A percentile compares a stretch with the other conserved stretches of the same genome.
These are phyloP conservation scores for Cryptosporidium canis DNA, from an alignment of 169 alveolate genomes.

Conservation along the genomic window DNA sequence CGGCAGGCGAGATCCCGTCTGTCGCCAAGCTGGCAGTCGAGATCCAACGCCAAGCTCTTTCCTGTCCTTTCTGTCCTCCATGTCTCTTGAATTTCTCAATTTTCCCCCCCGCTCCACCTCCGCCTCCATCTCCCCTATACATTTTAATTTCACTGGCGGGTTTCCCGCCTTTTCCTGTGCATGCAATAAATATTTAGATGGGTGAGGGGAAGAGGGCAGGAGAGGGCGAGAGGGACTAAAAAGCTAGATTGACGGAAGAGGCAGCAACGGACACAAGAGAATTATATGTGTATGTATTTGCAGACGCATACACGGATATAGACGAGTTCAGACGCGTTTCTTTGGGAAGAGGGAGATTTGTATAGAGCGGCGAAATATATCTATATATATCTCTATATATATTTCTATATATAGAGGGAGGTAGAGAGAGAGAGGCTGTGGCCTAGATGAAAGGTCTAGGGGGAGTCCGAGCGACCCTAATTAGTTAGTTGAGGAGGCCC, in stretches of 20 bases:
- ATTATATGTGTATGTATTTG: too few relatives aligned
- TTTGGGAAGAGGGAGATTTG: too few relatives aligned
- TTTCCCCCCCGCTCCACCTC: not conserved
- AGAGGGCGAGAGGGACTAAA: not conserved
- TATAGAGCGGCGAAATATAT: too few relatives aligned
- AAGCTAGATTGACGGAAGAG: not conserved
- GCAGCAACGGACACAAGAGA: not conserved
- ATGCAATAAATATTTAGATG: slow-evolving; percentile 30
- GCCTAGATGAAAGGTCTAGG: not conserved
- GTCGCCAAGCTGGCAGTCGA: too few relatives aligned
- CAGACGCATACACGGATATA: too few relatives aligned
- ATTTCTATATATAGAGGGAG: too few relatives aligned
- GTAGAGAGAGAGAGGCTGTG: not conserved
- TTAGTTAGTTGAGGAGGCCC: not conserved
- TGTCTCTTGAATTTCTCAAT: not conserved
- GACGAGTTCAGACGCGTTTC: too few relatives aligned
- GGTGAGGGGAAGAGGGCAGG: slow-evolving; percentile 17
- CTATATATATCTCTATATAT: too few relatives aligned
- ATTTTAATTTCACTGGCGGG: not conserved
- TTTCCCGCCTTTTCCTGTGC: not conserved
- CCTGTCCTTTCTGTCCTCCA: not conserved
- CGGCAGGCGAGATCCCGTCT: too few relatives aligned
- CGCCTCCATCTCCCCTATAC: not conserved
- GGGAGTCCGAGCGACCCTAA: not conserved
- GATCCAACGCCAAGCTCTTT: too few relatives aligned